These are phyloP conservation scores for Serendipita sp. DNA, from an alignment of 768 basidiomycete genomes.

Conservation along the genomic window DNA sequence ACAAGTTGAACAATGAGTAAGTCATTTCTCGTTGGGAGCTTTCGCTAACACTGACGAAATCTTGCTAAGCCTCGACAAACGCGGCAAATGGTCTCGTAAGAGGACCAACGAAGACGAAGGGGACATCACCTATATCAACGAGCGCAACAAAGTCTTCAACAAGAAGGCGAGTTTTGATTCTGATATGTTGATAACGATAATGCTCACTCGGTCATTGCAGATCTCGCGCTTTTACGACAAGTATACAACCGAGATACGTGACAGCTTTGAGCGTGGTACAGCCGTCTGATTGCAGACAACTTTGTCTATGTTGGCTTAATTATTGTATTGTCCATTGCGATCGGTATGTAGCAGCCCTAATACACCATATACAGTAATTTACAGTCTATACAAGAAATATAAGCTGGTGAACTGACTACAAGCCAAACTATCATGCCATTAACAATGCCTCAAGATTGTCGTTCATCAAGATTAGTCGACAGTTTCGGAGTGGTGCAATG, in stretches of 20 bases:
- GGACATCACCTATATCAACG: slow-evolving; percentile 98
- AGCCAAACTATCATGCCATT: background rate
- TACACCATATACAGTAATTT: background rate
- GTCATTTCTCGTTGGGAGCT: slow-evolving; percentile 20
- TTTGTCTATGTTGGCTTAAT: background rate
- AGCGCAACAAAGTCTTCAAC: slow-evolving; percentile 94
- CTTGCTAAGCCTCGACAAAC: slow-evolving; percentile 60
- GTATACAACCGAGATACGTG: slow-evolving; percentile 89
- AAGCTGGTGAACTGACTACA: background rate
- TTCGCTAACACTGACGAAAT: slow-evolving; percentile 3
- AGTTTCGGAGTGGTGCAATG: background rate
- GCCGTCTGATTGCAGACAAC: slow-evolving; percentile 40
- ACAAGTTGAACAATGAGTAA: slow-evolving; percentile 86
- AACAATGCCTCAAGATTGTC: background rate
- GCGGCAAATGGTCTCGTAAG: slow-evolving; percentile 79
- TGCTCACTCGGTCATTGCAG: slow-evolving; percentile 22
- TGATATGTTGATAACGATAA: too few species aligned
- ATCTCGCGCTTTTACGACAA: slow-evolving; percentile 94
- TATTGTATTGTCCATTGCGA: background rate
- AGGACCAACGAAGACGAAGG: slow-evolving; percentile 81
- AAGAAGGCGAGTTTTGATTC: slow-evolving; percentile 47
- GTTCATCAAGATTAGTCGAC: background rate
- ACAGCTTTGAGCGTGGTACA: slow-evolving; percentile 95
- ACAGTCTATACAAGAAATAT: background rate
- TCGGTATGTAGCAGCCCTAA: background rate